Percentiles rank a stretch among this genome's conserved stretches.
These are phyloP conservation scores for Candida sp. DNA, from an alignment of 1,139 yeast genomes.

Conservation along the genomic window DNA sequence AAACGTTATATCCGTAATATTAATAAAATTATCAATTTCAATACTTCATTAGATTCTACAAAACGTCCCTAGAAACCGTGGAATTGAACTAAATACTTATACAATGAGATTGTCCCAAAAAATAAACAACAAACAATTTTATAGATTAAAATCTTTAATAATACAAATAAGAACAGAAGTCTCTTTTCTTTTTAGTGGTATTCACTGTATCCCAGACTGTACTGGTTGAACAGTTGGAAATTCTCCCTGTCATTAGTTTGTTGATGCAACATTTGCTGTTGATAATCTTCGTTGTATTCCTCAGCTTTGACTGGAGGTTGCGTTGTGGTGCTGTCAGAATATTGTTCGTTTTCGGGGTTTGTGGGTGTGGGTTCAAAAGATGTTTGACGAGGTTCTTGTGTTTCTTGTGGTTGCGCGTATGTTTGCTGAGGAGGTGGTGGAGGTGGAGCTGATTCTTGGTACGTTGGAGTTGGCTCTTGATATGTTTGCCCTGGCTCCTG, in stretches of 20 bases:
- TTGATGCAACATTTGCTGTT: constrained; percentile 13
- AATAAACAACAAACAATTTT: no score
- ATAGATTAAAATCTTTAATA: background rate
- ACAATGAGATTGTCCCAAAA: background rate
- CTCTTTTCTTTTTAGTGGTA: background rate
- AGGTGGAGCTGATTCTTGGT: background rate
- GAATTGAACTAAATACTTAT: constrained; percentile 1
- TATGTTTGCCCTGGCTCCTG: background rate
- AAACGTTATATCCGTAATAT: no score
- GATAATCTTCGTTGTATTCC: constrained; percentile 5
- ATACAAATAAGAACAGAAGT: background rate
- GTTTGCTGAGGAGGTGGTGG: constrained; percentile 1
- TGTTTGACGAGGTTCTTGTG: background rate
- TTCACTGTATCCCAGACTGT: constrained; percentile 2
- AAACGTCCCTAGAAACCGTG: background rate
- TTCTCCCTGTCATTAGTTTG: constrained; percentile 7
- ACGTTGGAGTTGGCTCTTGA: background rate
- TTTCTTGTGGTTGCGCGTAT: background rate
- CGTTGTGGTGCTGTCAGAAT: background rate
- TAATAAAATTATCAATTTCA: no score
- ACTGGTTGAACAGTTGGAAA: constrained; percentile 1
- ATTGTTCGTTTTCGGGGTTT: background rate
- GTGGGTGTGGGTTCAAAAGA: background rate
- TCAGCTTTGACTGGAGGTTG: background rate
- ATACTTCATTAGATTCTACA: background rate